phyloP scores from a whole-genome alignment of 2,329 filamentous ascomycete genomes.

The Aspergillus flavus region DNA sequence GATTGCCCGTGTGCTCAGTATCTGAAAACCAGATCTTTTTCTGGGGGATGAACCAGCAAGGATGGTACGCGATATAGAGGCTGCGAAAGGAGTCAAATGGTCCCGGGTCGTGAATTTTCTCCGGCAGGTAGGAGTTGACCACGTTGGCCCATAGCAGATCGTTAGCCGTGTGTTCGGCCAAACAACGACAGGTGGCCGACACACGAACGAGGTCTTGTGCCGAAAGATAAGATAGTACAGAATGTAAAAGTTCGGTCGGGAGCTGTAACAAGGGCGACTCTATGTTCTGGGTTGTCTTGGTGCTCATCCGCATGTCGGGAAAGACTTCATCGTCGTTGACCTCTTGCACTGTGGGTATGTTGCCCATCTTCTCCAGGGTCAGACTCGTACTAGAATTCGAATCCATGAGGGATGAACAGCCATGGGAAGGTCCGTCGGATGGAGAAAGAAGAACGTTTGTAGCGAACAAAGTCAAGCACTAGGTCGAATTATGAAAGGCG shows the following conservation, averaged over 20 bases:
- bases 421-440: background rate
- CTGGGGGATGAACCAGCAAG: conserved; percentile 80
- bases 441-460: background rate
- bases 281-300: conserved; percentile 1
- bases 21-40: conserved; percentile 88
- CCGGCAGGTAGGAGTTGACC: conserved; percentile 69
- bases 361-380: background rate
- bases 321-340: conserved; percentile 3
- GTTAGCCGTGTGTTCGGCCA: conserved; percentile 62
- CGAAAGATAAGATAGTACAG: conserved; percentile 68
- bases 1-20: conserved; percentile 68
- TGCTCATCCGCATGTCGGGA: conserved; percentile 2
- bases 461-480: background rate
- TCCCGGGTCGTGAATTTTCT: conserved; percentile 56
- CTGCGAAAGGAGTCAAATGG: conserved; percentile 68
- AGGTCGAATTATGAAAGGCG: too few species aligned
- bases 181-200: conserved; percentile 62
- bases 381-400: background rate
- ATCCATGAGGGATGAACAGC: conserved; percentile 6
- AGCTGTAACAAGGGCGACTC: conserved; percentile 48
- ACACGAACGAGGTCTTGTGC: conserved; percentile 65
- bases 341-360: conserved; percentile 8
- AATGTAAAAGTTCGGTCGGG: conserved; percentile 73
- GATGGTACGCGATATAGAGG: conserved; percentile 74
- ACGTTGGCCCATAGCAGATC: conserved; percentile 73